A percentile compares a stretch with the other conserved stretches of the same genome.
phyloP scores from a whole-genome alignment of 2,329 filamentous ascomycete species.

The Beauveria sp. region DNA sequence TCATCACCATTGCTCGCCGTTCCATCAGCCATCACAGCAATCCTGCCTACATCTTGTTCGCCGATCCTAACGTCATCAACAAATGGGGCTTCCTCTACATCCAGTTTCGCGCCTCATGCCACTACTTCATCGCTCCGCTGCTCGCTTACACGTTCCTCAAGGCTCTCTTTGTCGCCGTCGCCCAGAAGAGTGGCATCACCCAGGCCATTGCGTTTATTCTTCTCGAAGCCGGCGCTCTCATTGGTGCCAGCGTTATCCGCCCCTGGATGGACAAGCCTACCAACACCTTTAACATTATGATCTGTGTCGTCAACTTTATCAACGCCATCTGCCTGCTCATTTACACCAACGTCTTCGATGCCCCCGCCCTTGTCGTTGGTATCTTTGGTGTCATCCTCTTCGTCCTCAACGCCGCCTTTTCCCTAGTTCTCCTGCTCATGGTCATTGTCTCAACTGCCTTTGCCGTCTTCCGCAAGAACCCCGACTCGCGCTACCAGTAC shows the following conservation, averaged over 20 bases:
- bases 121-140: conserved; percentile 84
- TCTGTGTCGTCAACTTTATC: conserved; percentile 81
- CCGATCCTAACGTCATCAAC: conserved; percentile 86
- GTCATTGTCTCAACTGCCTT: conserved; percentile 55
- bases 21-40: conserved; percentile 91
- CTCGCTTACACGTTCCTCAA: conserved; percentile 78
- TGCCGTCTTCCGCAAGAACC: conserved; percentile 84
- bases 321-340: conserved; percentile 84
- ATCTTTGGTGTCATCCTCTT: conserved; percentile 87
- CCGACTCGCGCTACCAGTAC: conserved; percentile 87
- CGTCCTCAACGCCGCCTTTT: conserved; percentile 76
- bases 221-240: conserved; percentile 71
- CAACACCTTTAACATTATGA: conserved; percentile 92
- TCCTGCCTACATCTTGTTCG: conserved; percentile 93
- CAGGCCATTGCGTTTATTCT: conserved; percentile 79
- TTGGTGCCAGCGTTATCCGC: conserved; percentile 69
- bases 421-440: conserved; percentile 74
- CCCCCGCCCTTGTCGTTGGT: conserved; percentile 75
- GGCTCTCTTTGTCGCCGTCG: conserved; percentile 78
- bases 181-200: conserved; percentile 60
- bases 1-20: conserved; percentile 79
- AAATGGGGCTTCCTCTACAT: conserved; percentile 98
- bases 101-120: conserved; percentile 89
- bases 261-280: conserved; percentile 99
- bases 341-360: conserved; percentile 79